These are phyloP conservation scores for Gossypium schwendimanii DNA, from an alignment of 441 rosid species.

Conservation along the genomic window DNA sequence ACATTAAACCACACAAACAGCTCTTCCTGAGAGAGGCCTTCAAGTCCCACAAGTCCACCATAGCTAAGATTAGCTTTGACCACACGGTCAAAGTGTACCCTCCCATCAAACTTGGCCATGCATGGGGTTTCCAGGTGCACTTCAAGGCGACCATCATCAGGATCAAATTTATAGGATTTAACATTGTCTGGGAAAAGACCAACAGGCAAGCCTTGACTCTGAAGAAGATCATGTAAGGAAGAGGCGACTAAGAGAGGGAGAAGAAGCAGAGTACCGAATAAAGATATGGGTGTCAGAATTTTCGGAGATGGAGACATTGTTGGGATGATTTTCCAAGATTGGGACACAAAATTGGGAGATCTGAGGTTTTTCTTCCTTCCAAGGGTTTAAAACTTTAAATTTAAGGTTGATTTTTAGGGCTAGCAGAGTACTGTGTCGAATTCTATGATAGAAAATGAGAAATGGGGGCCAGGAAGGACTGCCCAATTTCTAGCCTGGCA, in stretches of 20 bases:
- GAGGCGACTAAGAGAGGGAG: slow-evolving; percentile 23
- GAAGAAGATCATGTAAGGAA: slow-evolving; percentile 54
- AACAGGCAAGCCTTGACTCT: slow-evolving; percentile 77
- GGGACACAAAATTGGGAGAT: neutral
- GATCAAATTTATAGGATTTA: slow-evolving; percentile 46
- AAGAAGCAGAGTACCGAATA: slow-evolving; percentile 17
- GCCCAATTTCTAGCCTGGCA: slow-evolving; percentile 25
- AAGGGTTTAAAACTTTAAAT: neutral
- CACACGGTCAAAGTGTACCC: slow-evolving; percentile 63
- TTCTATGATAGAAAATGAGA: neutral
- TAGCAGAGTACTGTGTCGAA: neutral
- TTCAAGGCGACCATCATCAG: slow-evolving; percentile 44
- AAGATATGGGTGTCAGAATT: slow-evolving; percentile 30
- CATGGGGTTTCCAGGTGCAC: slow-evolving; percentile 66
- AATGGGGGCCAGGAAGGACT: neutral
- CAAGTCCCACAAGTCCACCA: slow-evolving; percentile 70
- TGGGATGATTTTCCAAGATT: slow-evolving; percentile 2
- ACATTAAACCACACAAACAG: slow-evolving; percentile 87
- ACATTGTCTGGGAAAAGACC: slow-evolving; percentile 77
- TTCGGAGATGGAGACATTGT: slow-evolving; percentile 34
- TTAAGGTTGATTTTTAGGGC: slow-evolving; percentile 2
- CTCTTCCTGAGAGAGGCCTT: slow-evolving; percentile 84
- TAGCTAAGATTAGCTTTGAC: slow-evolving; percentile 77
- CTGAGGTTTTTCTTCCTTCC: slow-evolving; percentile 9
- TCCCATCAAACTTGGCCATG: slow-evolving; percentile 66